A percentile compares a stretch with the other conserved stretches of the same genome.
These are phyloP conservation scores for barley (Hordeum vulgare) DNA, from an alignment of 176 grass and related monocot species.

Conservation along the genomic window DNA sequence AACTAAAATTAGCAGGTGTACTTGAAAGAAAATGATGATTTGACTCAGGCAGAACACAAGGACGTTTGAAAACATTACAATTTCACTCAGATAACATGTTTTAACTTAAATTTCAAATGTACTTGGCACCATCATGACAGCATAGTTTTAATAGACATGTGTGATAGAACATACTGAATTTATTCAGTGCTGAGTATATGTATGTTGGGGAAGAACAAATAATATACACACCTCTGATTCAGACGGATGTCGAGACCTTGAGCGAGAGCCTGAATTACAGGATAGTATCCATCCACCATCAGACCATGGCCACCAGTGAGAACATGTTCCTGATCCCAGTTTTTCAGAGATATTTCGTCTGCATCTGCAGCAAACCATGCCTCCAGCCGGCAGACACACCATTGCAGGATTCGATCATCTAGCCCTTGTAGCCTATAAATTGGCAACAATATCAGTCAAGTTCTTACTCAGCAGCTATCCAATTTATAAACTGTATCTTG, in stretches of 20 bases:
- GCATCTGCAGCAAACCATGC: slow-evolving; percentile 98
- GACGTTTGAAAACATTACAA: background rate
- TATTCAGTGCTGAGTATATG: background rate
- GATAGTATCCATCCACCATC: slow-evolving; percentile 93
- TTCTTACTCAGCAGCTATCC: background rate
- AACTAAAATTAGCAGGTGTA: background rate
- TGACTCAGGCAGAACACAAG: background rate
- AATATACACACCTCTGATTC: slow-evolving; percentile 58
- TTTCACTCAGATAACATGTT: background rate
- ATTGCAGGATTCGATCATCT: slow-evolving; percentile 76
- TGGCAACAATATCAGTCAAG: slow-evolving; percentile 12
- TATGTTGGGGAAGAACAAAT: background rate
- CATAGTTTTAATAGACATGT: background rate
- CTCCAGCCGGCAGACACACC: slow-evolving; percentile 84
- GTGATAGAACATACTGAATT: background rate
- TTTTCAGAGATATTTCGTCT: slow-evolving; percentile 90
- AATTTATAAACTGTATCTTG: background rate
- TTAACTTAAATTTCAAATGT: background rate
- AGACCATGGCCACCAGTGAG: slow-evolving; percentile 97
- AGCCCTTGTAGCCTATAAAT: slow-evolving; percentile 60
- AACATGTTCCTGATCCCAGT: slow-evolving; percentile 97
- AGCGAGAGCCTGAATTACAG: slow-evolving; percentile 85
- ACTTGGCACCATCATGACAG: background rate
- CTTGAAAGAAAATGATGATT: background rate
- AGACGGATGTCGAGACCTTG: slow-evolving; percentile 69